phyloP scores from a whole-genome alignment of 768 basidiomycete species.

The Lentinula detonsa region DNA sequence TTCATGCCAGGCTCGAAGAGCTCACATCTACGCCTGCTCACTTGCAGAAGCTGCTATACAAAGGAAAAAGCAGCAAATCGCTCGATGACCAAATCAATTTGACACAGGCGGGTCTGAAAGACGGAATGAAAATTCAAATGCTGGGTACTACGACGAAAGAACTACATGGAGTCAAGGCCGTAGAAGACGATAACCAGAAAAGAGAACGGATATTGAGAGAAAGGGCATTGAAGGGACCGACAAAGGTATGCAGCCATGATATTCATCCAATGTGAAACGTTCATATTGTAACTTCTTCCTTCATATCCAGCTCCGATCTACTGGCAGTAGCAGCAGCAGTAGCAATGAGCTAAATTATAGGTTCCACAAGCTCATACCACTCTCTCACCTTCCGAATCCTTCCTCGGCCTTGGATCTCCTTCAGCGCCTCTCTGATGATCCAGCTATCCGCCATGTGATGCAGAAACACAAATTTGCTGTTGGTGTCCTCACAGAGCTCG shows the following conservation, averaged over 20 bases:
- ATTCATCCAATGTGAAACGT: not conserved
- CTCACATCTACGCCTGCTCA: constrained; percentile 60
- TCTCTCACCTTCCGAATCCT: constrained; percentile 62
- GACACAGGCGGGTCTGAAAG: constrained; percentile 47
- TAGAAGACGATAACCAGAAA: constrained; percentile 52
- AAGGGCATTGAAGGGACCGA: constrained; percentile 48
- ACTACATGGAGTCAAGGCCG: constrained; percentile 44
- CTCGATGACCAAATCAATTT: constrained; percentile 22
- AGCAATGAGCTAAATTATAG: constrained; percentile 38
- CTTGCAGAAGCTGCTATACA: constrained; percentile 69
- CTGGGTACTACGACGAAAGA: constrained; percentile 61
- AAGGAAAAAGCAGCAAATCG: constrained; percentile 49
- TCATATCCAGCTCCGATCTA: constrained; percentile 47
- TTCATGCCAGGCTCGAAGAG: constrained; percentile 50
- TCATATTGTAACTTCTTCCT: not conserved
- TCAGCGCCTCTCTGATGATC: constrained; percentile 57
- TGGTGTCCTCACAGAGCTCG: constrained; percentile 67
- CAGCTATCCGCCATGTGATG: constrained; percentile 69
- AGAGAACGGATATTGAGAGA: constrained; percentile 55
- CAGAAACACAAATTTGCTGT: constrained; percentile 62
- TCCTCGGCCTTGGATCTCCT: constrained; percentile 48
- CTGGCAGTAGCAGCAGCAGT: constrained; percentile 28
- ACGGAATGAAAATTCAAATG: constrained; percentile 65
- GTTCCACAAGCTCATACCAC: constrained; percentile 60
- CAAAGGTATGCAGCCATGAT: constrained; percentile 38